Base-by-base conservation (phyloP, 2,329 filamentous ascomycete species). In the Fusarium cicatricum region DNA sequence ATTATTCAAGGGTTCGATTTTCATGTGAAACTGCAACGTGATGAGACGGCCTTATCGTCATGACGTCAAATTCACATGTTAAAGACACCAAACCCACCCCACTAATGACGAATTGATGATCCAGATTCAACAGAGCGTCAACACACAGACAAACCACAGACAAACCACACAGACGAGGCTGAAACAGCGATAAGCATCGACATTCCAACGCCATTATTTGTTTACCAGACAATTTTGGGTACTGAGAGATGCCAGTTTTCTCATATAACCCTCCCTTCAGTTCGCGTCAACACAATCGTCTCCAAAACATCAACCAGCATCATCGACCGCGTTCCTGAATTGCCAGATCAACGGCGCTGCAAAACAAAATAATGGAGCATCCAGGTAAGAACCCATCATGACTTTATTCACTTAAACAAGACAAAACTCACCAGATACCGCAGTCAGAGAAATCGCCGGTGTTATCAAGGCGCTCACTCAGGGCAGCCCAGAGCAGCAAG, bases 391-490 rank as follows among this genome's bases (percentile, higher is more conserved):
- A 19, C 11, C 3, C 2, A 9, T 4, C 3, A 37, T 12, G 12
- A 2, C 21, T n/a, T 34, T n/a, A 19, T 9, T 31, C 12, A 14
- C 3, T 9, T 3, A 9, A 4, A 10, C 3, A 3, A 15, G 4
- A 32, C 11, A 12, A 23, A 21, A 21, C 55, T 55, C 2, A 62
- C 16, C 17, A n/a, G 4, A 0, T 31, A 12, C 5, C 10, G 45
- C 66, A 79, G 80, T 78, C 46, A 75, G 73, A 47, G 88, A 96
- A 58, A 89, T 94, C 63, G 70, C 79, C 17, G 72, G 74, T 11
- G 80, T 96, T 47, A 90, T 96, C 72, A 82, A 82, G 54, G 78
- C 82, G 31, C 83, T 96, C 53, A 88, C 85, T 34, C 85, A 89
- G 70, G 87, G 89, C 39, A 81, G 82, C 1, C 87, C 88, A 0